Base-by-base conservation (phyloP, 139 green algal genomes). In the Asterochloris sp. region DNA sequence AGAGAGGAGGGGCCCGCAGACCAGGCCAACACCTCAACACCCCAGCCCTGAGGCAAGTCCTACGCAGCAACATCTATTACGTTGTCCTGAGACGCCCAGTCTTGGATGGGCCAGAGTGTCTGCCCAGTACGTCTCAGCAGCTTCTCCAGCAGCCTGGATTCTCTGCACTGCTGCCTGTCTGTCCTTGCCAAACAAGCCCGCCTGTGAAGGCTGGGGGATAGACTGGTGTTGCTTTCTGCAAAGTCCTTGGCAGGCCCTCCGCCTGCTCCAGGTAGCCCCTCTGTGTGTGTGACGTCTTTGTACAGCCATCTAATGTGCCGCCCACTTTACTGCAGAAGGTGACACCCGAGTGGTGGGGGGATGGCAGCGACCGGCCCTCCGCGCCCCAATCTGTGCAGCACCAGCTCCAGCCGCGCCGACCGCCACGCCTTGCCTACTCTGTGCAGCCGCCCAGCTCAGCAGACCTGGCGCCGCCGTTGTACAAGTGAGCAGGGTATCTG, bases 331-430 rank as follows among this genome's bases (percentile, higher is more conserved):
- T 54, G 38, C 27, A 66, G 74, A 61, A 80, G 76, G 47, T 82
- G 15, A 29, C 73, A 15, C 78, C 78, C 12, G 38, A 28, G 14
- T 82, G 78, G 78, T 82, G 78, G 78, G 78, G 78, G n/a, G n/a
- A 82, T 19, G n/a, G 54, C 12, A 21, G n/a, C 17, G 24, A 60
- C 6, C 76, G 23, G 54, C 54, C 21, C 13, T 1, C 61, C 10
- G 13, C 21, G 24, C 76, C 23, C 13, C 60, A 29, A 12, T 0
- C 23, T 14, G 68, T 54, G 76, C 13, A n/a, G 13, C 63, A 13
- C 27, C 19, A 82, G 17, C 78, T 29, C 24, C 63, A 73, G 27
- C 62, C 26, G n/a, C 26, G 28, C 14, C 63, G 61, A 12, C 62
- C 78, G 12, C 78, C 78, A 1, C 26, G 63, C 27, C 28, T 82